Evolutionary conservation across 2,329 filamentous ascomycete genomes (phyloP).

Genomic region (Fusarium sp.): DNA sequence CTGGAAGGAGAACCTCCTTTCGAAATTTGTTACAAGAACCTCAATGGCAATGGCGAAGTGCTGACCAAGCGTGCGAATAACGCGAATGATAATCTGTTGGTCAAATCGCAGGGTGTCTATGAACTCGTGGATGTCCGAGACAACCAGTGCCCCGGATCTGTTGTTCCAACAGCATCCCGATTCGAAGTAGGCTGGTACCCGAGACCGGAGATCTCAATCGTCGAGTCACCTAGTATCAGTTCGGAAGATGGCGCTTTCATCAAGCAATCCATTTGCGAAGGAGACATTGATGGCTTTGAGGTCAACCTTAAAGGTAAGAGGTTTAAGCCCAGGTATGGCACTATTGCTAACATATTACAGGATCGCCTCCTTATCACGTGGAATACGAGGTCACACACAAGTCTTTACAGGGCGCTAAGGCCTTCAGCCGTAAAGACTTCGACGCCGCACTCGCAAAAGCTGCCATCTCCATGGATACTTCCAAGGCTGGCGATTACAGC

Average conservation of each 20-base stretch:
- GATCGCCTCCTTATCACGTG: constrained; percentile 83
- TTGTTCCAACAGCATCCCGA: constrained; percentile 78
- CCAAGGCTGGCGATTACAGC: constrained; percentile 83
- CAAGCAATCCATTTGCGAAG: constrained; percentile 91
- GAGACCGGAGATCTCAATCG: constrained; percentile 78
- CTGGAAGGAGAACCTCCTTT: constrained; percentile 89
- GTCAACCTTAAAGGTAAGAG: constrained; percentile 79
- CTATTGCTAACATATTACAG: constrained; percentile 59
- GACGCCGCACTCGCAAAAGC: constrained; percentile 82
- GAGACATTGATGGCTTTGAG: constrained; percentile 91
- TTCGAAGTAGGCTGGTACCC: constrained; percentile 91
- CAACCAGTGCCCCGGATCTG: constrained; percentile 81
- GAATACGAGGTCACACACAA: constrained; percentile 85
- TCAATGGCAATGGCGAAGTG: constrained; percentile 64
- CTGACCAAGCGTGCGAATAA: constrained; percentile 64
- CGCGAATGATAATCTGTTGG: constrained; percentile 77
- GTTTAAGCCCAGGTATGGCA: background rate
- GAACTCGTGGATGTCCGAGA: constrained; percentile 84
- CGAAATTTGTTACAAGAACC: constrained; percentile 81
- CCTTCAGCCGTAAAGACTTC: constrained; percentile 76
- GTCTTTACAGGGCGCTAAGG: constrained; percentile 73
- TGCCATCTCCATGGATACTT: constrained; percentile 87
- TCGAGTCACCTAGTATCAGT: constrained; percentile 73
- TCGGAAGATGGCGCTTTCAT: constrained; percentile 67
- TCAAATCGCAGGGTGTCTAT: constrained; percentile 79